Percentiles rank a stretch among this genome's conserved stretches.
Evolutionary conservation across 2,329 filamentous ascomycete genomes (phyloP).

Genomic region (Thelonectria discophora): DNA sequence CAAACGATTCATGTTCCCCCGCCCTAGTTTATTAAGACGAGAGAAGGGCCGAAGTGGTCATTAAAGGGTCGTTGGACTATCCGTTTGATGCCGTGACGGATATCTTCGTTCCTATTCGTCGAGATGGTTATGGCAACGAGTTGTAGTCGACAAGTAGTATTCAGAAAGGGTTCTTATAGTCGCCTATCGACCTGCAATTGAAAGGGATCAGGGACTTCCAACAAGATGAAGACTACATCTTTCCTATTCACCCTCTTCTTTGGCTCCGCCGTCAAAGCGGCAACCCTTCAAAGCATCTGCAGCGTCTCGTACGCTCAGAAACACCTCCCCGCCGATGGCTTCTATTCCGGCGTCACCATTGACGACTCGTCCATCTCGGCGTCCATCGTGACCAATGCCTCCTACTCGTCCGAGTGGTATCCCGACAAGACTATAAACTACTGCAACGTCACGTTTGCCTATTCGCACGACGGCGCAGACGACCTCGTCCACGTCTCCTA

Average conservation of each 20-base stretch:
- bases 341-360: slow-evolving; percentile 13
- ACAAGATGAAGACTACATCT: not conserved
- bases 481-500: slow-evolving; percentile 19
- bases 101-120: slow-evolving; percentile 15
- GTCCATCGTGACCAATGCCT: not conserved
- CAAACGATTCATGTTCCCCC: not conserved
- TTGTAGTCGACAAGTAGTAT: not conserved
- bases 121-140: not conserved
- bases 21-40: not conserved
- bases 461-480: slow-evolving; percentile 10
- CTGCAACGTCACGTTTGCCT: slow-evolving; percentile 21
- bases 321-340: slow-evolving; percentile 2
- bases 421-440: slow-evolving; percentile 15
- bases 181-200: not conserved
- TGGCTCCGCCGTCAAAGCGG: not conserved
- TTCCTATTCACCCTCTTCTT: not conserved
- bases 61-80: not conserved
- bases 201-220: not conserved
- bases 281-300: slow-evolving; percentile 7
- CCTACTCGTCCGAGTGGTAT: slow-evolving; percentile 16
- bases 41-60: slow-evolving; percentile 2
- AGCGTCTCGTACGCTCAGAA: slow-evolving; percentile 5
- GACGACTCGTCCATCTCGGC: slow-evolving; percentile 4
- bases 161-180: not conserved
- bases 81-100: not conserved